Base-by-base conservation (phyloP, 495 filamentous ascomycete species). In the Geopyxis carbonaria region DNA sequence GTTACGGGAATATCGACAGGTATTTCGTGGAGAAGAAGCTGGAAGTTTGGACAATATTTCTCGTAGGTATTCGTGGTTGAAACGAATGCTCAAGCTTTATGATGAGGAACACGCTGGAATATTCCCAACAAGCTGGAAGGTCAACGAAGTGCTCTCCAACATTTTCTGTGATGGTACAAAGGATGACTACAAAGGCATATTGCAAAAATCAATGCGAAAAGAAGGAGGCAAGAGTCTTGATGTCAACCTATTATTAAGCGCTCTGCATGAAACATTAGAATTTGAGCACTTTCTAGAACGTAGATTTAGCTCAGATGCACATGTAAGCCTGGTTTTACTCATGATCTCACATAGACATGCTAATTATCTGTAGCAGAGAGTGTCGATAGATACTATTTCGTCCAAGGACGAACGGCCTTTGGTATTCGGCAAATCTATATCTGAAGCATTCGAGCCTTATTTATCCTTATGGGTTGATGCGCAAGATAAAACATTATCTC, bases 11-110 rank as follows among this genome's bases (percentile, higher is more conserved):
- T 97, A 97, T 55, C 71, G 89, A 22, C 83, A 92, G 56, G 77
- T 97, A 2, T 97, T 97, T 61, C 53, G 53, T 43, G 87, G 87
- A 19, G 89, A 97, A 59, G 89, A 97, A 57, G 89, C 89, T 2
- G 89, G 91, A 2, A 94, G 79, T 31, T 65, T 97, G 61, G 89
- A 97, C 63, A 97, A 97, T 51, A 97, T 97, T 44, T 79, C 87
- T 5, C 69, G 91, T 45, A 66, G 89, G 44, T 97, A 93, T 57
- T 79, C 87, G 5, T 97, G 89, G 89, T 91, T 95, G 58, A 80
- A 80, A 57, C 71, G 89, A 32, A 93, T 89, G 69, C 63, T 95
- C 54, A 93, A 93, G 64, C 85, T 80, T 9, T 93, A 93, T 58
- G 91, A 97, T 50, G 79, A 85, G 23, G 87, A 97, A 54, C 89